phyloP scores from a whole-genome alignment of 73 alveolate genomes.

The Paramecium tetraurelia region DNA sequence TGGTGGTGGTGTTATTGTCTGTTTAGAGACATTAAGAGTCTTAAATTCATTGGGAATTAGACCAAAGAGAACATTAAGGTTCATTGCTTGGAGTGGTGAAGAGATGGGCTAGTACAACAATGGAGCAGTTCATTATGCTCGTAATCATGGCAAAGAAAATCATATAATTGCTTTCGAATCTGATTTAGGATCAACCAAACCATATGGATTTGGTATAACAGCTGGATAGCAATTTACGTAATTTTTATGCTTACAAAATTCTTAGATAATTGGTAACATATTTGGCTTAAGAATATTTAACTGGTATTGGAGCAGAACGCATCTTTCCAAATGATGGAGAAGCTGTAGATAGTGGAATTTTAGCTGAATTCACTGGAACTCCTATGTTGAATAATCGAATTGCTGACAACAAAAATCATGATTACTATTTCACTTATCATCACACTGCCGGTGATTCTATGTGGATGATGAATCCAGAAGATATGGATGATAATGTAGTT shows the following conservation, averaged over 20 bases:
- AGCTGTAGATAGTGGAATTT: background rate
- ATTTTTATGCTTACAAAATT: background rate
- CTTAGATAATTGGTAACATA: background rate
- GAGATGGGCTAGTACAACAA: constrained; percentile 53
- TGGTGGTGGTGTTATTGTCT: constrained; percentile 62
- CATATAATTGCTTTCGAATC: constrained; percentile 58
- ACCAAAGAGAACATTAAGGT: constrained; percentile 62
- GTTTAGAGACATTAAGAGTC: constrained; percentile 56
- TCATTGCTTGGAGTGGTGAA: constrained; percentile 70
- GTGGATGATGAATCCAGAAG: constrained; percentile 58
- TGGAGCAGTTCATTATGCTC: constrained; percentile 60
- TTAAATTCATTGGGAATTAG: constrained; percentile 1
- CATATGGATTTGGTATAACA: constrained; percentile 51
- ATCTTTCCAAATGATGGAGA: background rate
- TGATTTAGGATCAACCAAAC: constrained; percentile 54
- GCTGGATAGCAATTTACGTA: constrained; percentile 33
- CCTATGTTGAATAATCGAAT: constrained; percentile 38
- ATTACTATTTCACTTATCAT: constrained; percentile 59
- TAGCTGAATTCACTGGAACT: background rate
- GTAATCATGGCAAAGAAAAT: constrained; percentile 32
- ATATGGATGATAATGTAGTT: constrained; percentile 61
- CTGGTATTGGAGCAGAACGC: constrained; percentile 8
- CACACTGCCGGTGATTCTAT: constrained; percentile 64
- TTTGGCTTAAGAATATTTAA: constrained; percentile 15
- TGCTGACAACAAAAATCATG: constrained; percentile 38